Percentiles rank a stretch among this genome's conserved stretches.
Evolutionary conservation across 1,284 basidiomycete genomes (phyloP).

Genomic region (Microbotryum violaceum): DNA sequence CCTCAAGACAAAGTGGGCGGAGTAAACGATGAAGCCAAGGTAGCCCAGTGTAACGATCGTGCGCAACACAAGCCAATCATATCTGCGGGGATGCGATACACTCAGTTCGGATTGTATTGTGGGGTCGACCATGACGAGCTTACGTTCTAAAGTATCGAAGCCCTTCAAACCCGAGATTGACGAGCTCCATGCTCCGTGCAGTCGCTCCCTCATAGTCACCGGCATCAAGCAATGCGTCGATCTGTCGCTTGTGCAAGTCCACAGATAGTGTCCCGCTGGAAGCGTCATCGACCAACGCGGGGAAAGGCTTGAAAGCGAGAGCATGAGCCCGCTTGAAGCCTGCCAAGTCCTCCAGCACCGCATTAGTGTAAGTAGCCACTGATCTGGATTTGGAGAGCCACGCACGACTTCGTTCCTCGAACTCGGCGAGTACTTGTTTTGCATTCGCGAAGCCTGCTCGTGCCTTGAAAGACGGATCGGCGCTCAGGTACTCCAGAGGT

Average conservation of each 20-base stretch:
- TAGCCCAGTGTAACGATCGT: conserved; percentile 65
- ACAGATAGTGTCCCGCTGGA: conserved; percentile 43
- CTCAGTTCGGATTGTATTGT: neutral
- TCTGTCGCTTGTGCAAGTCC: conserved; percentile 36
- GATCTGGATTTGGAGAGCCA: neutral
- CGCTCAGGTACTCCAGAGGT: conserved; percentile 38
- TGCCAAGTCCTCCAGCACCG: conserved; percentile 34
- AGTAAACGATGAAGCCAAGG: conserved; percentile 57
- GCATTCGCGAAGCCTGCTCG: conserved; percentile 62
- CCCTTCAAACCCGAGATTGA: conserved; percentile 55
- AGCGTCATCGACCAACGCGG: conserved; percentile 39
- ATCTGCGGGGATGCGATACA: conserved; percentile 40
- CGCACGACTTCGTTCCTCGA: conserved; percentile 65
- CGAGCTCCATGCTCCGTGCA: conserved; percentile 46
- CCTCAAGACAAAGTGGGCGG: conserved; percentile 35
- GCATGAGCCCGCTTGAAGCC: conserved; percentile 56
- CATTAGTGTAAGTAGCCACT: too few relatives aligned
- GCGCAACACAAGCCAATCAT: conserved; percentile 67
- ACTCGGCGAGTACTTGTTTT: conserved; percentile 70
- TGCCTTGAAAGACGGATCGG: conserved; percentile 43
- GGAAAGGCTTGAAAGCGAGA: conserved; percentile 57
- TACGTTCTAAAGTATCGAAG: conserved; percentile 74
- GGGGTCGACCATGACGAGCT: conserved; percentile 13
- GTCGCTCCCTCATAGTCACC: conserved; percentile 52
- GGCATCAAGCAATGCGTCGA: conserved; percentile 40